Base-by-base conservation (phyloP, 495 filamentous ascomycete genomes). In the Schizothecium vesticola region DNA sequence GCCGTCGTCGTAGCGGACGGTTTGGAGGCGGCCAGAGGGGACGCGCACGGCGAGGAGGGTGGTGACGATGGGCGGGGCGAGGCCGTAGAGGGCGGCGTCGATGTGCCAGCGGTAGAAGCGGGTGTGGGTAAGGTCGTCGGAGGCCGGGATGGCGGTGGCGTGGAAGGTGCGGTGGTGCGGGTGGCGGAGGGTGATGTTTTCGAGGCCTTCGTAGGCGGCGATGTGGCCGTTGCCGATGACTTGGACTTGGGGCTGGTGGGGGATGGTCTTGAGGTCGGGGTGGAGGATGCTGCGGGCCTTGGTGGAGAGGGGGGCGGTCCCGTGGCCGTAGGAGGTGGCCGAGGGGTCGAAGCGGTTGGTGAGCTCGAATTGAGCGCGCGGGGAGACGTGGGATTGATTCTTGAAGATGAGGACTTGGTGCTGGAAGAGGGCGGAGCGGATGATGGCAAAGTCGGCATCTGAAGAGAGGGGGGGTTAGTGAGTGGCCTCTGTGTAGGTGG, bases 21-120 rank as follows among this genome's bases (percentile, higher is more conserved):
- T 87, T 73, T 91, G 89, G 10, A 83, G 80, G 19, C 89, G 85
- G 19, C 88, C 89, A 55, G 81, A 79, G 0, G 89, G 90, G 1
- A 92, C 89, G 25, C 79, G 78, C 1, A 91, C 89, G 3, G 90
- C 90, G 61, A 92, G 74, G 9, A 92, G 81, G 0, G 88, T 87
- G 0, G 90, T 92, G 10, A 89, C 89, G 31, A 86, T 79, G 3
- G 90, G 88, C 3, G 90, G 89, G 33, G 90, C 85, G 21, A 91
- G 81, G 13, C 85, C 90, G 73, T 92, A 92, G 3, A 92, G 80
- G 8, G 90, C 89, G 11, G 90, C 90, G 74, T 92, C 90, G 65
- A 92, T 91, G 72, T 92, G 90, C 90, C 90, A 92, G 36, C 90
- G 81, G 76, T 90, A 92, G 77, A 91, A 92, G 25, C 89, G 86